A percentile compares a stretch with the other conserved stretches of the same genome.
Evolutionary conservation across 108 stramenopile species (phyloP).

Genomic region (Cyclotella choctawhatcheeana): DNA sequence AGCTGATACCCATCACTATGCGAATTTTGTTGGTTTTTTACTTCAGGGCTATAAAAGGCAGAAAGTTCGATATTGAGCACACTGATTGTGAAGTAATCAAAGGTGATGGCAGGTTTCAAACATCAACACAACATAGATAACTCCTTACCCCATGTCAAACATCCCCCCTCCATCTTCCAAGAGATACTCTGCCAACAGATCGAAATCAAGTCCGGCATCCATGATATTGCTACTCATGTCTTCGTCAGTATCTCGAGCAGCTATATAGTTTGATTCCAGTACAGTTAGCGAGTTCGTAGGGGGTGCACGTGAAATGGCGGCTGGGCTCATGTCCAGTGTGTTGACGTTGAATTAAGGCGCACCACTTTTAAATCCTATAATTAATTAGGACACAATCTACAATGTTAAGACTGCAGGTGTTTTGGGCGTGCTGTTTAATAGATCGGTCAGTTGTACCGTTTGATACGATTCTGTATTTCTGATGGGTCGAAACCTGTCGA

Average conservation of each 20-base stretch:
- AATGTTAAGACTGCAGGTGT: too few species aligned
- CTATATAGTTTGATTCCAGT: conserved; percentile 1
- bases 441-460: too few species aligned
- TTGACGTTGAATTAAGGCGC: not conserved
- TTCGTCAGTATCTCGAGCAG: conserved; percentile 14
- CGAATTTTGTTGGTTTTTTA: not conserved
- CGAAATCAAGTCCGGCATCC: conserved; percentile 75
- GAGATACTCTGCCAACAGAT: conserved; percentile 85
- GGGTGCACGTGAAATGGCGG: conserved; percentile 11
- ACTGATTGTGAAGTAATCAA: not conserved
- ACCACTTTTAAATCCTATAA: too few species aligned
- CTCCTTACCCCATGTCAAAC: conserved; percentile 82
- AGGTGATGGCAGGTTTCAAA: not conserved
- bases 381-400: too few species aligned
- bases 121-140: not conserved
- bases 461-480: too few species aligned
- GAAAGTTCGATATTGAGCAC: not conserved
- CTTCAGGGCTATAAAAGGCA: conserved; percentile 6
- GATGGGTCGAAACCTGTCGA: too few species aligned
- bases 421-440: too few species aligned
- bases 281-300: conserved; percentile 11
- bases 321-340: conserved; percentile 23
- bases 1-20: conserved; percentile 6
- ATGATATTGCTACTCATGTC: conserved; percentile 15
- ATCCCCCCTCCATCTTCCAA: conserved; percentile 68